phyloP scores from a whole-genome alignment of 73 alveolate species.

The Halteria grandinella region DNA sequence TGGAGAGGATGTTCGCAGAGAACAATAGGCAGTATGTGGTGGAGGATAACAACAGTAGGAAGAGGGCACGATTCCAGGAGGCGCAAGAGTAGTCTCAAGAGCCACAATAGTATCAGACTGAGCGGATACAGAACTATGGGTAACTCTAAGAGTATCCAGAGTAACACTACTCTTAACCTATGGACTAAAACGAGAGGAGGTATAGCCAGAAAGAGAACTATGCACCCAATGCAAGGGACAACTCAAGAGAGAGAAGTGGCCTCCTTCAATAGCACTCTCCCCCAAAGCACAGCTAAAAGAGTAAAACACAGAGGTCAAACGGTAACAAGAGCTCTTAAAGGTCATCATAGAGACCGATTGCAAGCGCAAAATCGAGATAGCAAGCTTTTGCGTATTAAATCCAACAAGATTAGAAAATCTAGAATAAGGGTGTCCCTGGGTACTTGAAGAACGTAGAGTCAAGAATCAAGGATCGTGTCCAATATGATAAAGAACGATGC shows the following conservation, averaged over 20 bases:
- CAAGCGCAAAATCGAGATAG: background rate
- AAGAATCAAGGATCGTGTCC: slow-evolving; percentile 23
- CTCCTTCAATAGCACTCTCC: slow-evolving; percentile 36
- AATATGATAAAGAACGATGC: background rate
- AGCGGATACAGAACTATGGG: background rate
- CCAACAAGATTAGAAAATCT: background rate
- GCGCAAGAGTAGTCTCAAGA: background rate
- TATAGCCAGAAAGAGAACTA: slow-evolving; percentile 25
- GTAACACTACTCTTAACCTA: background rate
- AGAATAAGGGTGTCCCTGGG: background rate
- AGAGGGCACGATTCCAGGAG: background rate
- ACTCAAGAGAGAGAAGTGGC: background rate
- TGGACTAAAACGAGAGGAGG: background rate
- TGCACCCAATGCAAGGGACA: slow-evolving; percentile 24
- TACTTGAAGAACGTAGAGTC: slow-evolving; percentile 27
- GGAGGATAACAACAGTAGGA: background rate
- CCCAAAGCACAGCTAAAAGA: slow-evolving; percentile 16
- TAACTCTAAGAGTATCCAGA: background rate
- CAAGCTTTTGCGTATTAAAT: background rate
- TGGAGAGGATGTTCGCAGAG: slow-evolving; percentile 25
- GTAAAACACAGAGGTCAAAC: background rate
- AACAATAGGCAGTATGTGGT: background rate
- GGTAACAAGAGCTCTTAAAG: background rate
- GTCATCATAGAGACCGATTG: background rate
- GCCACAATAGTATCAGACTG: slow-evolving; percentile 28